Base-by-base conservation (phyloP, 805 yeast species). In the Lipomyces oligophaga region DNA sequence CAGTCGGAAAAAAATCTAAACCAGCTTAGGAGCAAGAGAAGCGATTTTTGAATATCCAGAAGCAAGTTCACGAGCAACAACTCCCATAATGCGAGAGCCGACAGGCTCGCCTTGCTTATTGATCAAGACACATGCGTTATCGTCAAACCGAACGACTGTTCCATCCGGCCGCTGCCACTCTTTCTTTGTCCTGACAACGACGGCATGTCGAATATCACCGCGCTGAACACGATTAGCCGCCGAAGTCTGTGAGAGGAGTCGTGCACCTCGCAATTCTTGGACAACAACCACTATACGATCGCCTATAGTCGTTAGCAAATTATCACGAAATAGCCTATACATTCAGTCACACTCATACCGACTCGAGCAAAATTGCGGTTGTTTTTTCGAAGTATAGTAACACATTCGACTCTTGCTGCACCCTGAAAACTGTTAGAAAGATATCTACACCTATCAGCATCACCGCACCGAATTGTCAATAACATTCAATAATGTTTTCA, bases 171-270 rank as follows among this genome's bases (percentile, higher is more conserved):
- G 79, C 60, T 75, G 75, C 53, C 77, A 77, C 44, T 79, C 78
- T 55, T 87, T 87, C 68, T 82, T 88, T 0, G 97, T 87, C 67
- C 98, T 81, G 16, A 89, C 97, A 34, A 93, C 84, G 25, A 93
- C 90, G 3, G 97, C 98, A 62, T 94, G 90, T 49, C 93, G 83
- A 43, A 93, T 86, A 63, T 93, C 98, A 59, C 97, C 95, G 69
- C 93, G 83, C 67, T 89, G 86, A 34, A 90, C 96, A 66, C 90
- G 72, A 66, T 84, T 85, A 16, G 46, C 32, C 24, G 25, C 35
- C 13, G 54, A 20, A 11, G 31, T 32, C 25, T 38, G 45, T 13
- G 44, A 32, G 4, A 41, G 30, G 10, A 45, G 25, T 10, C 41
- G 36, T 5, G 55, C 44, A 26, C 32, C 42, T 26, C 55, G 45